These are phyloP conservation scores for Mycena indigotica DNA, from an alignment of 768 basidiomycete genomes.

Conservation along the genomic window DNA sequence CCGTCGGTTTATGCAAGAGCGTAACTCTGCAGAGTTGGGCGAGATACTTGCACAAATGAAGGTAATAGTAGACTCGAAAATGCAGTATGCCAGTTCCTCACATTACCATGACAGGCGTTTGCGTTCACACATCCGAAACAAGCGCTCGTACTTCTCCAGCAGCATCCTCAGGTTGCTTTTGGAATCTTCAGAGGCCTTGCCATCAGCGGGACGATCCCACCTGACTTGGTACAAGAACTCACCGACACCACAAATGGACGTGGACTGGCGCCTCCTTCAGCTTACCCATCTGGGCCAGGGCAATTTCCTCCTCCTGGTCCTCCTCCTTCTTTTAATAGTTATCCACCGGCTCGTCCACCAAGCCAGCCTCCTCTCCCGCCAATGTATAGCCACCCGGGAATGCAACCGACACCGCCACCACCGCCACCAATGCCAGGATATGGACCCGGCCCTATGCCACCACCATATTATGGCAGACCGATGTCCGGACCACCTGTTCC, in stretches of 20 bases:
- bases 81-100: neutral
- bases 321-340: neutral
- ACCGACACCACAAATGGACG: neutral
- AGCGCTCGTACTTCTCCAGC: conserved; percentile 73
- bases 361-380: neutral
- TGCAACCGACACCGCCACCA: neutral
- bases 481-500: neutral
- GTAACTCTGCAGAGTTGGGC: conserved; percentile 66
- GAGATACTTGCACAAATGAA: conserved; percentile 99
- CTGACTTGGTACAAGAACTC: conserved; percentile 66
- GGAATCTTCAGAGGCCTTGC: conserved; percentile 94
- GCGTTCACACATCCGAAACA: conserved; percentile 91
- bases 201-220: conserved; percentile 91
- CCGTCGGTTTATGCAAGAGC: conserved; percentile 73
- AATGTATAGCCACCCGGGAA: neutral
- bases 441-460: neutral
- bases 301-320: neutral
- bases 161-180: conserved; percentile 92
- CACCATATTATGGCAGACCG: neutral
- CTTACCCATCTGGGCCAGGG: neutral
- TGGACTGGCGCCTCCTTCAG: neutral
- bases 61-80: conserved; percentile 44
- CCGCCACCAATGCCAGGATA: neutral
- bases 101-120: conserved; percentile 64
- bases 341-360: neutral